Evolutionary conservation across 305 asterid species (phyloP).

Genomic region (Solanum hybrid): DNA sequence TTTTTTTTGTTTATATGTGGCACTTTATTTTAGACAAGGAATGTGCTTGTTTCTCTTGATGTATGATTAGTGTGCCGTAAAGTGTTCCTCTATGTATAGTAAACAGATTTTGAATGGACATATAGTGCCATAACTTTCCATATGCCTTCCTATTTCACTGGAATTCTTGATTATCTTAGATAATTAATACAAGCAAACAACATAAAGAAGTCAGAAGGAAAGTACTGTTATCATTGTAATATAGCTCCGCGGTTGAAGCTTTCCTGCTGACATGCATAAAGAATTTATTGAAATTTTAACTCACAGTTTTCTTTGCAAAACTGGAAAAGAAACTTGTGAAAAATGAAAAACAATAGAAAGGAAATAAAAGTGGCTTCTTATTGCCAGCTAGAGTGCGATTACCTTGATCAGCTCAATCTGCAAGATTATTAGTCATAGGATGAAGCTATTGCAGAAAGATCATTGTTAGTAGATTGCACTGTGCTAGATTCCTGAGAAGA

Average conservation of each 20-base stretch:
- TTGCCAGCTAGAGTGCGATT: not conserved
- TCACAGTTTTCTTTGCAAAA: not conserved
- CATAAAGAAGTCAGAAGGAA: not conserved
- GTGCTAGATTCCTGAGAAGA: not conserved
- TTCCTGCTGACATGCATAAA: not conserved
- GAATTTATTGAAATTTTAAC: not conserved
- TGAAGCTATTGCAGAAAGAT: not conserved
- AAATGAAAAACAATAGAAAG: not conserved
- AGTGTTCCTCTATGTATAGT: not conserved
- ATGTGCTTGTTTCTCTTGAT: not conserved
- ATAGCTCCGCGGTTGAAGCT: not conserved
- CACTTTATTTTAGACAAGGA: not conserved
- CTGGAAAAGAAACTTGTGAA: not conserved
- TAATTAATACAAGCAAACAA: not conserved
- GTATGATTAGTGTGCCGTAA: not conserved
- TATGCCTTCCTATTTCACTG: not conserved
- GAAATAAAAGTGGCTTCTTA: not conserved
- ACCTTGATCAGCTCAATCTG: not conserved
- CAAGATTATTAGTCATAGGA: not conserved
- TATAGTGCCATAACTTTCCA: not conserved
- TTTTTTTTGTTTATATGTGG: not conserved
- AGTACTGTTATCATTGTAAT: not conserved
- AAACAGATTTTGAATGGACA: not conserved
- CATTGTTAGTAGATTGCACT: not conserved
- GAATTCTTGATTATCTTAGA: not conserved